phyloP scores from a whole-genome alignment of 2,329 filamentous ascomycete genomes.

The Apiospora marii region DNA sequence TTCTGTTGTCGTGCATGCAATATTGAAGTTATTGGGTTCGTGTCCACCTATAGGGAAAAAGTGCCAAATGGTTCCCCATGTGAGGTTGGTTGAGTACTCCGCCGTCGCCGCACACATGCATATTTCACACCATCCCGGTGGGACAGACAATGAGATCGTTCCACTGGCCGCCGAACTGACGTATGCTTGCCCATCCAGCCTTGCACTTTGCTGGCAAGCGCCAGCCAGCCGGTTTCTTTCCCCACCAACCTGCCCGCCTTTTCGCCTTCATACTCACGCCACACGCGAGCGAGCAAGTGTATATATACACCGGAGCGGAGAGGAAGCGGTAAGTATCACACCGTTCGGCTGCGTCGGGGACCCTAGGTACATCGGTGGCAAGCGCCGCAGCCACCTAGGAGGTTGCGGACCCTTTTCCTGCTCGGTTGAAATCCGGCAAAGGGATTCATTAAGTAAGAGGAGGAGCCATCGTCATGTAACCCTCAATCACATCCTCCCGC shows the following conservation, averaged over 20 bases:
- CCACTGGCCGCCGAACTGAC: background rate
- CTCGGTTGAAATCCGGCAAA: background rate
- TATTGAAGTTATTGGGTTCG: background rate
- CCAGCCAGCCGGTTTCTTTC: background rate
- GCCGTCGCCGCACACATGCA: background rate
- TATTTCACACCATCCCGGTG: conserved; percentile 10
- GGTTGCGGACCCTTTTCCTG: background rate
- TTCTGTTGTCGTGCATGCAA: background rate
- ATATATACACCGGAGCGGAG: background rate
- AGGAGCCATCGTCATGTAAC: background rate
- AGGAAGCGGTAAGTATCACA: background rate
- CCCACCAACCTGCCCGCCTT: background rate
- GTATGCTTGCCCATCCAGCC: background rate
- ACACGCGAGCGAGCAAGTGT: background rate
- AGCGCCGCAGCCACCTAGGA: background rate
- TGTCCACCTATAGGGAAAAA: background rate
- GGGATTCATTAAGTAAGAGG: background rate
- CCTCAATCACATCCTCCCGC: background rate
- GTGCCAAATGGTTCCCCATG: background rate
- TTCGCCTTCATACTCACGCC: background rate
- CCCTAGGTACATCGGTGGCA: background rate
- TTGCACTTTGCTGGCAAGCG: conserved; percentile 1
- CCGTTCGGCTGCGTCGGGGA: background rate
- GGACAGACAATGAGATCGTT: background rate
- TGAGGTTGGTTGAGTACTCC: conserved; percentile 3